Evolutionary conservation across 306 rosid genomes (phyloP).

Genomic region (Prunus salicina): DNA sequence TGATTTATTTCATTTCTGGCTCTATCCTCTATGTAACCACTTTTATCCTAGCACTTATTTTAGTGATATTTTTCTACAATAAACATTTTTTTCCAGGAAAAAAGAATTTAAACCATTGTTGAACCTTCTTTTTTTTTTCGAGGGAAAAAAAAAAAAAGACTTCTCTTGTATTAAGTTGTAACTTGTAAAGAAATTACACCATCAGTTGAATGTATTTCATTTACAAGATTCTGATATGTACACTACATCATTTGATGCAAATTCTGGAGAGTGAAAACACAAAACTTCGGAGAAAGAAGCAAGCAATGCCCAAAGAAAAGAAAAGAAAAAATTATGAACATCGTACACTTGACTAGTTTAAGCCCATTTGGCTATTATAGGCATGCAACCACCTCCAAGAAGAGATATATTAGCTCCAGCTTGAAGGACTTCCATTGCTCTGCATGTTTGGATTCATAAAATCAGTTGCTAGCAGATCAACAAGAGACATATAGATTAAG

Average conservation of each 20-base stretch:
- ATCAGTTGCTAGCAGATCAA: conserved; percentile 40
- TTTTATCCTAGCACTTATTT: no score
- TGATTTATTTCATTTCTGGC: no score
- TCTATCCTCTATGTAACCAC: no score
- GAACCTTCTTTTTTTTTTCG: no score
- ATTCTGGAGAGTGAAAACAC: not conserved
- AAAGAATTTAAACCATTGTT: no score
- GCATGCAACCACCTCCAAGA: conserved; percentile 34
- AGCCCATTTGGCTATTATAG: conserved; percentile 36
- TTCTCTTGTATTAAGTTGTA: not conserved
- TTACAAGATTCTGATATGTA: not conserved
- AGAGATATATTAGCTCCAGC: conserved; percentile 17
- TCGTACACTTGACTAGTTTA: not conserved
- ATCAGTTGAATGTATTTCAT: not conserved
- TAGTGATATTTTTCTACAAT: no score
- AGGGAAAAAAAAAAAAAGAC: not conserved
- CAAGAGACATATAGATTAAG: conserved; percentile 57
- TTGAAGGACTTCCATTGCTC: conserved; percentile 20
- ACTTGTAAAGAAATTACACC: no score
- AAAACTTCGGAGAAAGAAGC: not conserved
- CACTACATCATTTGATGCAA: not conserved
- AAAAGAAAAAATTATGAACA: no score
- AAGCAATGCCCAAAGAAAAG: not conserved
- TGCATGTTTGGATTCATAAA: conserved; percentile 36
- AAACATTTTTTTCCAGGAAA: no score